phyloP scores from a whole-genome alignment of 2,329 filamentous ascomycete genomes.

The Phyllosticta ampelicida region DNA sequence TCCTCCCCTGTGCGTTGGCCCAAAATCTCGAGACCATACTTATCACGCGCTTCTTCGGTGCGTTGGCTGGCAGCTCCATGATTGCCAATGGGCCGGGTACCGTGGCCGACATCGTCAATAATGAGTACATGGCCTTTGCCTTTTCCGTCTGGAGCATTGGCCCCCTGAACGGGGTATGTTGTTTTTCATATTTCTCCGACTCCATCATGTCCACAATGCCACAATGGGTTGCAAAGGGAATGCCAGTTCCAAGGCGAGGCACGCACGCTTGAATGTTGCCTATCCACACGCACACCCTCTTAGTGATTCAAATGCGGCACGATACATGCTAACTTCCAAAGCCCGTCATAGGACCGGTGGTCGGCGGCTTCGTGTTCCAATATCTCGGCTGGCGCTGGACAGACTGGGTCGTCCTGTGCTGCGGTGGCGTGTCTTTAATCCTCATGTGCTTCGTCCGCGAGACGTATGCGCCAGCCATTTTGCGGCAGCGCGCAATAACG shows the following conservation, averaged over 20 bases:
- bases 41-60: slow-evolving; percentile 39
- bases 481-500: slow-evolving; percentile 54
- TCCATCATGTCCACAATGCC: slow-evolving; percentile 47
- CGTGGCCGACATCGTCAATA: slow-evolving; percentile 55
- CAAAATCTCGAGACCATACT: slow-evolving; percentile 33
- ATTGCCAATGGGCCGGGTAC: slow-evolving; percentile 67
- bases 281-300: slow-evolving; percentile 30
- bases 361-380: slow-evolving; percentile 43
- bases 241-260: too few species aligned
- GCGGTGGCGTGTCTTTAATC: slow-evolving; percentile 31
- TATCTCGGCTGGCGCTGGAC: slow-evolving; percentile 54
- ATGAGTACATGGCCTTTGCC: slow-evolving; percentile 69
- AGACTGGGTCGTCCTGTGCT: slow-evolving; percentile 75
- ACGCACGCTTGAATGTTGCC: too few species aligned
- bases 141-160: slow-evolving; percentile 67
- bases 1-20: slow-evolving; percentile 36
- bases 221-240: slow-evolving; percentile 19
- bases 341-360: slow-evolving; percentile 35
- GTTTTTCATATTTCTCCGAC: slow-evolving; percentile 45
- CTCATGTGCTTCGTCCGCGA: slow-evolving; percentile 43
- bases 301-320: slow-evolving; percentile 54
- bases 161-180: slow-evolving; percentile 46
- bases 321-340: neutral
- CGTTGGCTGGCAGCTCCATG: slow-evolving; percentile 52
- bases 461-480: slow-evolving; percentile 63